Conservation (phyloP, 2,329 filamentous ascomycete species). For the Hirsutella rhossiliensis region DNA sequence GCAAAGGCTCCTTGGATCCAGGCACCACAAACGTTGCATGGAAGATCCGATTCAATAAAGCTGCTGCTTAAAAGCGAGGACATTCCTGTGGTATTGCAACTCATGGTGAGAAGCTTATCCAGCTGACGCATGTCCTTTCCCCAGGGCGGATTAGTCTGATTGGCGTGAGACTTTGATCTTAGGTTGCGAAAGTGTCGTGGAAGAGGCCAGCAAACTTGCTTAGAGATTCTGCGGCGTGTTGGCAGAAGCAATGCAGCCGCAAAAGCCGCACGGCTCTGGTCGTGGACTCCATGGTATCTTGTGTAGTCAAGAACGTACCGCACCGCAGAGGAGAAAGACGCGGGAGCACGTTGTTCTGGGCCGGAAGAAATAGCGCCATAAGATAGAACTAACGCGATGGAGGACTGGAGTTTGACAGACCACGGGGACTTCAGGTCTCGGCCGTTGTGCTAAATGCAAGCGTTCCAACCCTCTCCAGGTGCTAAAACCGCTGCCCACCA, state of each 20-base stretch:
- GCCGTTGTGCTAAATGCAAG: not conserved
- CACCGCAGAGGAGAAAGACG: not conserved
- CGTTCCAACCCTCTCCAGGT: not conserved
- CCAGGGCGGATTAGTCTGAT: not conserved
- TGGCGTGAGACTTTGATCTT: not conserved
- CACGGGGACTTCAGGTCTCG: not conserved
- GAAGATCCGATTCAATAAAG: not conserved
- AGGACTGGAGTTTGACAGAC: not conserved
- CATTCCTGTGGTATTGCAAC: not conserved
- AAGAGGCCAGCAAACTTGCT: not conserved
- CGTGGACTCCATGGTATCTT: not conserved
- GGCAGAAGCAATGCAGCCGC: not conserved
- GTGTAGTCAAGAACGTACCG: not conserved
- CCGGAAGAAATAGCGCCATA: not conserved
- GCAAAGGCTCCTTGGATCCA: slow-evolving; percentile 5
- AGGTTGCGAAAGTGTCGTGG: not conserved
- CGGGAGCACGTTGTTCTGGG: not conserved
- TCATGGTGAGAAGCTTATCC: not conserved
- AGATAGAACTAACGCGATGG: not conserved
- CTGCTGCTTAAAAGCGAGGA: not conserved
- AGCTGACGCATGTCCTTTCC: not conserved
- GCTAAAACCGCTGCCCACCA: slow-evolving; percentile 4
- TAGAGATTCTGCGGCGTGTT: not conserved
- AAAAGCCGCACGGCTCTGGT: not conserved
- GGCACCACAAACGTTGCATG: slow-evolving; percentile 4